Base-by-base conservation (phyloP, 2,329 filamentous ascomycete genomes). In the Leptoxyphium fumago region DNA sequence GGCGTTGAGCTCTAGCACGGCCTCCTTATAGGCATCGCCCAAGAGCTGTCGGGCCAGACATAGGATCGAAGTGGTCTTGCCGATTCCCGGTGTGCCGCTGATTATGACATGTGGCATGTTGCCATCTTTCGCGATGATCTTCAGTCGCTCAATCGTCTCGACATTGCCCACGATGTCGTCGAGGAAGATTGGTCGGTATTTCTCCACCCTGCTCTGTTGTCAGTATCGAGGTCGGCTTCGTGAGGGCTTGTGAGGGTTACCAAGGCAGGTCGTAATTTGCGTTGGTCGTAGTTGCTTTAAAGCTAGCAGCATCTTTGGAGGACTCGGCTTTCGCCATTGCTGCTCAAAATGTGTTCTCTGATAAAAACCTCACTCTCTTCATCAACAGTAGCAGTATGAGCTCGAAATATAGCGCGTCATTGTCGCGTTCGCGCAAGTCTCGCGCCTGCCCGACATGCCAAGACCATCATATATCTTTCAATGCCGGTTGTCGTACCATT, bases 41-140 rank as follows among this genome's bases (percentile, higher is more conserved):
- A 98, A 72, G 47, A 98, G 68, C 61, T 96, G 89, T 47, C 89
- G 77, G 14, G 91, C 91, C 40, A 98, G 77, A 61, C 91, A 96
- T 48, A 96, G 70, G 45, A 98, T 81, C 45, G 87, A 94, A 1
- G 91, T 96, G 3, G 91, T 98, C 71, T 98, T 98, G 64, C 91
- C 91, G 58, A 96, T 98, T 59, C 91, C 91, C 15, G 91, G 91
- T 87, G 94, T 96, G 47, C 91, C 91, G n/a, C 86, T 94, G 58
- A 98, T 96, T 65, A 98, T 96, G 58, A 98, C 78, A 66, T 98
- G 91, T 2, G 91, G 91, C 88, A 98, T 95, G 67, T 98, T 98
- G 55, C 91, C 91, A 68, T 96, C 91, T 64, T 88, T 91, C 40
- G 91, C 88, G 55, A 98, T 96, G 58, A 98, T 96, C 62, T 96